A percentile compares a stretch with the other conserved stretches of the same genome.
These are phyloP conservation scores for Lachancea fermentati DNA, from an alignment of 805 yeast genomes.

Conservation along the genomic window DNA sequence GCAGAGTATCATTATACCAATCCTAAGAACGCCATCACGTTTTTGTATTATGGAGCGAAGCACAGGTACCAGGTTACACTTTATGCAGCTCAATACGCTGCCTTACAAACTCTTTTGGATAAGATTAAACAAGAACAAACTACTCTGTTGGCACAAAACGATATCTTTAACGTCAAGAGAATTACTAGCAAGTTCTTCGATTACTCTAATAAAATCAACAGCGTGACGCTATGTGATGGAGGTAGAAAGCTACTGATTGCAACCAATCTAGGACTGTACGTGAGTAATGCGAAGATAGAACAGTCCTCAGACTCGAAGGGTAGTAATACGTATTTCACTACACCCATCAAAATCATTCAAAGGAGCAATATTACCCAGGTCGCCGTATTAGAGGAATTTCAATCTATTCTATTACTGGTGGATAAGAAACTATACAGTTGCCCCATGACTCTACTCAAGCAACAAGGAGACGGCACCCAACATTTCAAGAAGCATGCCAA, in stretches of 20 bases:
- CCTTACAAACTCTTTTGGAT: conserved; percentile 75
- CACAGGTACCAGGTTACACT: conserved; percentile 39
- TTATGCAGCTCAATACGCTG: conserved; percentile 41
- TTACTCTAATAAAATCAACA: conserved; percentile 69
- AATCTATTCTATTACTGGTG: conserved; percentile 69
- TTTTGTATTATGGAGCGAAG: conserved; percentile 33
- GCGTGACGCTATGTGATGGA: conserved; percentile 92
- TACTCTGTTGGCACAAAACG: conserved; percentile 62
- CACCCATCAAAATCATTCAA: conserved; percentile 70
- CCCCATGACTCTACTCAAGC: conserved; percentile 59
- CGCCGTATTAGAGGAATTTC: conserved; percentile 88
- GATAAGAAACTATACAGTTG: conserved; percentile 79
- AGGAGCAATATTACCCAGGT: conserved; percentile 78
- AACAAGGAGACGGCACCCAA: conserved; percentile 32
- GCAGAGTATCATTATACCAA: conserved; percentile 20
- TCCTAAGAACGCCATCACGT: conserved; percentile 31
- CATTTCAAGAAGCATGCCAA: conserved; percentile 57
- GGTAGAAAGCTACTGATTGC: conserved; percentile 88
- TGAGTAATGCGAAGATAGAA: conserved; percentile 56
- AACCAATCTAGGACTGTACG: conserved; percentile 85
- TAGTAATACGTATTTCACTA: conserved; percentile 49
- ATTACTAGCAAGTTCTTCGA: conserved; percentile 73
- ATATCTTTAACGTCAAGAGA: conserved; percentile 72
- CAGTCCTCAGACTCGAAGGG: conserved; percentile 47
- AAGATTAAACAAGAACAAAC: conserved; percentile 76